These are phyloP conservation scores for Saturnispora serradocipensis DNA, from an alignment of 805 yeast genomes.

Conservation along the genomic window DNA sequence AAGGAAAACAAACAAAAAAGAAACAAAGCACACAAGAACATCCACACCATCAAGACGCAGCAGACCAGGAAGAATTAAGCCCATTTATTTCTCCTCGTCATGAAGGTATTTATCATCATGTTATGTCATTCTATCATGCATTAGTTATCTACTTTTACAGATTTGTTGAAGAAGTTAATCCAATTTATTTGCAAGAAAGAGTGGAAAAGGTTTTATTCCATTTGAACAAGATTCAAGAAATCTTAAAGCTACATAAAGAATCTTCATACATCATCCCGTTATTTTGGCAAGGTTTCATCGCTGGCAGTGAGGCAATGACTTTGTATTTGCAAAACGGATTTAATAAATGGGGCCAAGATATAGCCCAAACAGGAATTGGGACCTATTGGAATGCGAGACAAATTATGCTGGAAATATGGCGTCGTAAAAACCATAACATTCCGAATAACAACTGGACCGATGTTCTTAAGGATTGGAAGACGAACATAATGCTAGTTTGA, in stretches of 20 bases:
- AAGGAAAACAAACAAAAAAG: conserved; percentile 8
- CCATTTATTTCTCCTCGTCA: conserved; percentile 44
- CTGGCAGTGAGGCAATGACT: conserved; percentile 71
- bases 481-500: conserved; percentile 57
- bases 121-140: conserved; percentile 68
- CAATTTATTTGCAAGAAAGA: conserved; percentile 49
- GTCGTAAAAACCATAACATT: conserved; percentile 54
- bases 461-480: conserved; percentile 75
- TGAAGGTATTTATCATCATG: conserved; percentile 72
- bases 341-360: conserved; percentile 65
- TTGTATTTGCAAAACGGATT: conserved; percentile 51
- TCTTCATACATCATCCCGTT: conserved; percentile 59
- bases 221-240: conserved; percentile 49
- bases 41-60: neutral
- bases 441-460: conserved; percentile 65
- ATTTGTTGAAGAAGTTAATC: conserved; percentile 46
- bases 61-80: neutral
- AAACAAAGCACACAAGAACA: conserved; percentile 7
- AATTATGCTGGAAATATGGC: conserved; percentile 80
- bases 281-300: conserved; percentile 84
- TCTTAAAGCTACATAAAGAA: conserved; percentile 40
- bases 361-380: conserved; percentile 53
- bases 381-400: conserved; percentile 82
- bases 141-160: conserved; percentile 63
- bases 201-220: conserved; percentile 55